Conservation (phyloP, 2,329 filamentous ascomycete species). For the Cladophialophora carrionii region DNA sequence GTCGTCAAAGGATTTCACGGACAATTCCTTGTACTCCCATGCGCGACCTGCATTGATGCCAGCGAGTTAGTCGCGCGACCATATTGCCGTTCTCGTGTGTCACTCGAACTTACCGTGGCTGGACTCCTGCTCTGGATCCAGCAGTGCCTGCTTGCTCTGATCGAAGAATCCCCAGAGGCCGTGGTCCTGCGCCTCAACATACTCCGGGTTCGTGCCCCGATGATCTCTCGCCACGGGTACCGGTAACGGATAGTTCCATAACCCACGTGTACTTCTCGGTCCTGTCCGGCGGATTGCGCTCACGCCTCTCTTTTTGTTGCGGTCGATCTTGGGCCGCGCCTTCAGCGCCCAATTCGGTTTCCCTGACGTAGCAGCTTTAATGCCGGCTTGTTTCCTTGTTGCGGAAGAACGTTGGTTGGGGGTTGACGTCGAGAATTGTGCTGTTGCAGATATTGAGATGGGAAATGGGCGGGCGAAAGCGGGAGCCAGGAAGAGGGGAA, state of each 20-base stretch:
- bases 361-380: not conserved
- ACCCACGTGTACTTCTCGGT: conserved; percentile 71
- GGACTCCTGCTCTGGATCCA: conserved; percentile 70
- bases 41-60: conserved; percentile 60
- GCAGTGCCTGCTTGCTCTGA: conserved; percentile 67
- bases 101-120: conserved; percentile 63
- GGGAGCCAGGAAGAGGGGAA: conserved; percentile 51
- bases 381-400: conserved; percentile 8
- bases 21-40: conserved; percentile 84
- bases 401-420: conserved; percentile 35
- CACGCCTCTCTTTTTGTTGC: conserved; percentile 77
- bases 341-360: conserved; percentile 33
- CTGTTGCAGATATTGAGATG: conserved; percentile 16
- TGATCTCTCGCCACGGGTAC: conserved; percentile 60
- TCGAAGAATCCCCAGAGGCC: conserved; percentile 94
- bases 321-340: conserved; percentile 59
- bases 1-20: conserved; percentile 90
- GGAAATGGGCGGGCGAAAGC: conserved; percentile 34
- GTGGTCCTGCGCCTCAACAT: conserved; percentile 69
- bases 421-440: conserved; percentile 12
- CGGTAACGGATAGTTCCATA: conserved; percentile 72
- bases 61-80: conserved; percentile 4
- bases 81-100: not conserved
- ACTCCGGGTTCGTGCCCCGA: conserved; percentile 56
- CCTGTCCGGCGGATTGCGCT: conserved; percentile 80